phyloP scores from a whole-genome alignment of 176 grass and related monocot genomes.

The Oryza glaberrima region DNA sequence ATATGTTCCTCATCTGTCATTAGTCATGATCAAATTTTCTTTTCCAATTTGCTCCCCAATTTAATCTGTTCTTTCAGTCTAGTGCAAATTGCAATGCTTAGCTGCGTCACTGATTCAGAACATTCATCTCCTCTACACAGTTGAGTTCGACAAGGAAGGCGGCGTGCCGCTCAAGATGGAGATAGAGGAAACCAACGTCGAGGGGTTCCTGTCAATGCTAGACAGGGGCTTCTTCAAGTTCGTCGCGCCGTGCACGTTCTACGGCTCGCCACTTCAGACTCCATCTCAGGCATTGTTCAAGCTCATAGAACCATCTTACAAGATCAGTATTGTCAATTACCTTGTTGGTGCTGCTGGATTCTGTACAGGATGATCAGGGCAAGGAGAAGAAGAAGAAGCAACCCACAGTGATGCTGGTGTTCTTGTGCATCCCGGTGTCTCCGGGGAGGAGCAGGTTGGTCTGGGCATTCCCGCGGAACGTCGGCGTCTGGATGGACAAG shows the following conservation, averaged over 20 bases:
- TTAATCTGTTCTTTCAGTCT: neutral
- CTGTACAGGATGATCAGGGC: too few species aligned
- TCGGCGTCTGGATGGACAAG: slow-evolving; percentile 56
- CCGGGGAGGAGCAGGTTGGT: slow-evolving; percentile 75
- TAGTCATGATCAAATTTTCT: neutral
- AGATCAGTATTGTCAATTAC: neutral
- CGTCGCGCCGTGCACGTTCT: slow-evolving; percentile 56
- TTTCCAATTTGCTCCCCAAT: neutral
- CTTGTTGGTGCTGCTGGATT: neutral
- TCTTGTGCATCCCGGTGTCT: slow-evolving; percentile 78
- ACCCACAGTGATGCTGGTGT: slow-evolving; percentile 48
- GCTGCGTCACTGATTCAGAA: neutral
- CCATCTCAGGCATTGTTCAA: neutral
- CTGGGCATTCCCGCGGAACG: slow-evolving; percentile 57
- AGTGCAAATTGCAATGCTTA: neutral
- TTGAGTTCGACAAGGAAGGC: slow-evolving; percentile 73
- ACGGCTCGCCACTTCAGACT: slow-evolving; percentile 11
- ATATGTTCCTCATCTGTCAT: slow-evolving; percentile 54
- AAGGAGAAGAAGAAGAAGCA: slow-evolving; percentile 28
- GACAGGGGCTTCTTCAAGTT: slow-evolving; percentile 55
- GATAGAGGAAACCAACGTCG: slow-evolving; percentile 50
- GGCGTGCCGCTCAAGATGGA: slow-evolving; percentile 66
- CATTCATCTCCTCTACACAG: slow-evolving; percentile 57
- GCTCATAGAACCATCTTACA: neutral
- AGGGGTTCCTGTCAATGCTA: slow-evolving; percentile 53